A percentile compares a stretch with the other conserved stretches of the same genome.
These are phyloP conservation scores for Chaetomiaceae sp. DNA, from an alignment of 2,329 filamentous ascomycete species.

Conservation along the genomic window DNA sequence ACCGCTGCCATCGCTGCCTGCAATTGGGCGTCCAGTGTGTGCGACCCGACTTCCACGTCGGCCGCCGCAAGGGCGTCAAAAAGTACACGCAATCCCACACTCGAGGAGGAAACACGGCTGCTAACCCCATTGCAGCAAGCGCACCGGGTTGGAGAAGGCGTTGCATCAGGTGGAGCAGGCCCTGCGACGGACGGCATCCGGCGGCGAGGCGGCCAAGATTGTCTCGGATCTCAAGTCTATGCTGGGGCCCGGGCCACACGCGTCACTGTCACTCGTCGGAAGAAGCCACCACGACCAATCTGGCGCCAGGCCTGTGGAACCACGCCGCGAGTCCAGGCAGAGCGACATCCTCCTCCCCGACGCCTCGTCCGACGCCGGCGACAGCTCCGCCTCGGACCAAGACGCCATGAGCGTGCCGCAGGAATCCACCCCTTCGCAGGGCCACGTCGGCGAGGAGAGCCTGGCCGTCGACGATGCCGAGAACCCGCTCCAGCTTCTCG, in stretches of 20 bases:
- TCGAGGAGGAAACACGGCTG: not conserved
- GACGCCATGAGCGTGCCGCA: slow-evolving; percentile 29
- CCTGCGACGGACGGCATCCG: slow-evolving; percentile 50
- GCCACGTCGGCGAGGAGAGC: slow-evolving; percentile 41
- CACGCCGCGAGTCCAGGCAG: slow-evolving; percentile 13
- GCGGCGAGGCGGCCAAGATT: slow-evolving; percentile 42
- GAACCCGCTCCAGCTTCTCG: slow-evolving; percentile 69
- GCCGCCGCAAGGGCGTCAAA: slow-evolving; percentile 71
- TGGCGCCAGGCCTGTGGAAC: slow-evolving; percentile 14
- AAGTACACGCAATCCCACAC: slow-evolving; percentile 47
- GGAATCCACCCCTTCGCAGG: slow-evolving; percentile 26
- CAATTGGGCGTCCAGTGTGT: slow-evolving; percentile 58
- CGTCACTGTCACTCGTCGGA: slow-evolving; percentile 9
- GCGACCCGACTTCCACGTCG: slow-evolving; percentile 68
- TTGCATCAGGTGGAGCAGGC: slow-evolving; percentile 71
- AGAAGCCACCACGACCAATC: slow-evolving; percentile 11
- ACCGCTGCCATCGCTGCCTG: slow-evolving; percentile 57
- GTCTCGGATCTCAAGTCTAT: slow-evolving; percentile 41
- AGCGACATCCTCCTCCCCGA: slow-evolving; percentile 23
- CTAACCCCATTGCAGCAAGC: slow-evolving; percentile 50
- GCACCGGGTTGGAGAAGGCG: slow-evolving; percentile 69
- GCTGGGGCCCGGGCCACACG: slow-evolving; percentile 31
- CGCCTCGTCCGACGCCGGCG: slow-evolving; percentile 27
- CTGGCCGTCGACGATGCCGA: slow-evolving; percentile 68
- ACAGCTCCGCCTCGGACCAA: slow-evolving; percentile 28